Evolutionary conservation across 192 early-diverging fungal genomes (phyloP).

Genomic region (Rhizophlyctis rosea): DNA sequence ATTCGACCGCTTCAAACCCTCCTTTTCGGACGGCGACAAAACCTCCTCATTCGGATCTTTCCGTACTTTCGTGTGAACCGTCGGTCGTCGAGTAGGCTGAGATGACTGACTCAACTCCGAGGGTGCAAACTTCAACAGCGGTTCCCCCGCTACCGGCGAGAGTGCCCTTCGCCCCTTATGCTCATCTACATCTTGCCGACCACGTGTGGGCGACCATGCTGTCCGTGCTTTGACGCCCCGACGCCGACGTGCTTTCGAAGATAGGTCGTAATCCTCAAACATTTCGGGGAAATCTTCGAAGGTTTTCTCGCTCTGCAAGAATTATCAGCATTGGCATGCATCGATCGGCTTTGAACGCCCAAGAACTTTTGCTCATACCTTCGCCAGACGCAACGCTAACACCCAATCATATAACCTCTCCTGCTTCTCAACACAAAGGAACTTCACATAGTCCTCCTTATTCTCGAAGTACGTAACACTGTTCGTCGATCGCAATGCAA

Average conservation of each 20-base stretch:
- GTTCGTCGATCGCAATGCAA: constrained; percentile 81
- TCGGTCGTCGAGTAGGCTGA: too few relatives aligned
- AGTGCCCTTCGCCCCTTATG: not conserved
- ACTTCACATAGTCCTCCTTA: constrained; percentile 77
- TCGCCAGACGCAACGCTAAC: constrained; percentile 61
- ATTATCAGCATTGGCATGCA: not conserved
- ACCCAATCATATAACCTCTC: constrained; percentile 74
- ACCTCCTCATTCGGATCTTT: not conserved
- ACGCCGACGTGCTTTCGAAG: constrained; percentile 20
- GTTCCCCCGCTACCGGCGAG: too few relatives aligned
- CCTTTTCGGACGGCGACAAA: not conserved
- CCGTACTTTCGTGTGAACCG: too few relatives aligned
- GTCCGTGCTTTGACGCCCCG: constrained; percentile 4
- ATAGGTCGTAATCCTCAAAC: constrained; percentile 39
- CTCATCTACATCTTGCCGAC: too few relatives aligned
- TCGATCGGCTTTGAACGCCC: not conserved
- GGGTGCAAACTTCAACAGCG: too few relatives aligned
- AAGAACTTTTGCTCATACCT: constrained; percentile 44
- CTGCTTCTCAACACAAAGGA: constrained; percentile 62
- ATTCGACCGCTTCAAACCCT: not conserved
- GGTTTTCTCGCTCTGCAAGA: constrained; percentile 32
- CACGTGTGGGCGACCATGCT: too few relatives aligned
- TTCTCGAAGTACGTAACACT: constrained; percentile 77
- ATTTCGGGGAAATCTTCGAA: constrained; percentile 43
- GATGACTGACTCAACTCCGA: too few relatives aligned